These are phyloP conservation scores for Carallia pectinifolia DNA, from an alignment of 345 rosid species.

Conservation along the genomic window DNA sequence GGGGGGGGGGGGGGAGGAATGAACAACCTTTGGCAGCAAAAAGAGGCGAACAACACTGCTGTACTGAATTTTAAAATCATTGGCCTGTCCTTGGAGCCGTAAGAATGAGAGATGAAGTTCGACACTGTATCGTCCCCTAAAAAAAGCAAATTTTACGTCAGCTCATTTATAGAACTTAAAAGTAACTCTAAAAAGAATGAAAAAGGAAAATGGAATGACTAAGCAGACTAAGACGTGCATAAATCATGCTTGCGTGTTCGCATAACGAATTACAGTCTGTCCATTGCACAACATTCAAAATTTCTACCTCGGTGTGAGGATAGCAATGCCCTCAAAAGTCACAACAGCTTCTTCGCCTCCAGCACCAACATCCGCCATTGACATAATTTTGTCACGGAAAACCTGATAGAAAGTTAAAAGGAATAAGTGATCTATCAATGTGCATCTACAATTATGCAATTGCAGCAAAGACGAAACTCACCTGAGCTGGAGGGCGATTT, in stretches of 20 bases:
- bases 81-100: constrained; percentile 94
- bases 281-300: constrained; percentile 1
- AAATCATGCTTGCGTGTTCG: background rate
- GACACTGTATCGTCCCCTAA: constrained; percentile 97
- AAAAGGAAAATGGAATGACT: background rate
- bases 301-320: constrained; percentile 89
- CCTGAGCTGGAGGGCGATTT: constrained; percentile 84
- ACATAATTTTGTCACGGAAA: constrained; percentile 66
- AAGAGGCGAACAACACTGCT: constrained; percentile 96
- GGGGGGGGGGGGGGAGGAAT: background rate
- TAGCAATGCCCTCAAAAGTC: constrained; percentile 84
- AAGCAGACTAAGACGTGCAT: constrained; percentile 1
- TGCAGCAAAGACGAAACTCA: constrained; percentile 27
- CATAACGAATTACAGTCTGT: background rate
- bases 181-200: background rate
- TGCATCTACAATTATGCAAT: background rate
- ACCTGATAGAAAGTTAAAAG: constrained; percentile 44
- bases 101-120: constrained; percentile 93
- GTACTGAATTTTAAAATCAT: constrained; percentile 97
- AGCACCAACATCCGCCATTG: constrained; percentile 84
- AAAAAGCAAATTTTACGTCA: constrained; percentile 10
- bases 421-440: background rate
- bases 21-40: constrained; percentile 84
- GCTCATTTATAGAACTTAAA: background rate
- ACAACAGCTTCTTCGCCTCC: constrained; percentile 91